Base-by-base conservation (phyloP, 306 rosid species). In the Gastrolobium bilobum region DNA sequence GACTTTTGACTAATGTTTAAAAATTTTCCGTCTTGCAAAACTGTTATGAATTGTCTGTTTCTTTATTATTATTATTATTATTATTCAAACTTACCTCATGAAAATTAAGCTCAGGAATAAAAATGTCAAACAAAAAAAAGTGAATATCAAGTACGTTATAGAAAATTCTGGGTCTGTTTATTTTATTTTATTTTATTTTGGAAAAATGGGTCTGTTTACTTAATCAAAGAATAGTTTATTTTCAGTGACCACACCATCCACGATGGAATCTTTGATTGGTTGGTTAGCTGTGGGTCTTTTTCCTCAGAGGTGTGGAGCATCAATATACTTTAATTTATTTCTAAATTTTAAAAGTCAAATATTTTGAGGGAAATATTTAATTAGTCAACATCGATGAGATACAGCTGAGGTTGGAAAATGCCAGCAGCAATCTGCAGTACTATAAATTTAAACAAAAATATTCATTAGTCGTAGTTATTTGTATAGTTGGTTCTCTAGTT, bases 371-470 rank as follows among this genome's bases (percentile, higher is more conserved):
- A 40, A 82, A 53, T 3, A 13, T 51, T 2, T 0, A 60, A 77
- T 20, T 56, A 76, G 86, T 71, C 80, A 83, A 83, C 80, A 83
- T 64, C 64, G 0, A 64, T 2, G 2, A 83, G 83, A 83, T 78
- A 76, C 67, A 51, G 35, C 20, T 75, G 82, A 76, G 73, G 59
- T 69, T 76, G 73, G 78, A 31, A 75, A 78, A 44, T 46, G 61
- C 35, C 46, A 59, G 78, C 30, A 70, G 46, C 79, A 69, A 29
- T 68, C 48, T 50, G 69, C 39, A 69, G 59, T 68, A 40, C 68
- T 42, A 76, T 34, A 52, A 58, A 38, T 38, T 66, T 59, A 20
- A 39, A 73, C 57, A 42, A 54, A 26, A 47, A 58, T 61, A 39
- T 61, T 51, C 37, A 7, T 50, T 38, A 70, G 39, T 51, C 13